These are phyloP conservation scores for Marchantia paleacea DNA, from an alignment of 225 moss, liverwort and hornwort genomes.

Conservation along the genomic window DNA sequence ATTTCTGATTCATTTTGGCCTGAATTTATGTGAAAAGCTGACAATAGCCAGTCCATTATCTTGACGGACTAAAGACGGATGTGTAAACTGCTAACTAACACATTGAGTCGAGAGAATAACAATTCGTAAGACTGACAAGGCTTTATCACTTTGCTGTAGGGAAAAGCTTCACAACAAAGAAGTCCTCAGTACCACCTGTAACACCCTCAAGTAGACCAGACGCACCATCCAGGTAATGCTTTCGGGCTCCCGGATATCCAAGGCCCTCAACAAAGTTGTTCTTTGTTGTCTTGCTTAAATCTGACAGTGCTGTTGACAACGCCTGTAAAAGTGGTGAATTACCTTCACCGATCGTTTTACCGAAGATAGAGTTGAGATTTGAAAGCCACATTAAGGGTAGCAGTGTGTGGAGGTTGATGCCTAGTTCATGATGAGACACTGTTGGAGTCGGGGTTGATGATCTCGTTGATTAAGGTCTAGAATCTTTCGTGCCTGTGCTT, in stretches of 20 bases:
- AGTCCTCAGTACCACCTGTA: neutral
- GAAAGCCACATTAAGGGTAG: neutral
- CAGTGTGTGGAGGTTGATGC: no score
- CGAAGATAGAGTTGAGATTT: neutral
- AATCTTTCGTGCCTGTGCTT: neutral
- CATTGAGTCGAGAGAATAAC: no score
- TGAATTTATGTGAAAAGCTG: no score
- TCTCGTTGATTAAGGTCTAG: neutral
- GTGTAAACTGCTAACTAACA: no score
- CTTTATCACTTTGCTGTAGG: neutral
- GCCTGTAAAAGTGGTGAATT: neutral
- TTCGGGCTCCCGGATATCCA: neutral
- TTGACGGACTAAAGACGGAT: no score
- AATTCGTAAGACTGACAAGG: no score
- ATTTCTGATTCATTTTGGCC: no score
- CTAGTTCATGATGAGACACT: no score
- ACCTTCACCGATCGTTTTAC: neutral
- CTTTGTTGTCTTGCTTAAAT: neutral
- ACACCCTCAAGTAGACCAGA: neutral
- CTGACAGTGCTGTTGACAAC: neutral
- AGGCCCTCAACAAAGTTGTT: neutral
- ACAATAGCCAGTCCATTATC: no score
- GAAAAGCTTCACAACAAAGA: neutral
- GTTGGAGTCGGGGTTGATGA: neutral
- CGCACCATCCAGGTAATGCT: conserved; percentile 1